Evolutionary conservation across 768 basidiomycete species (phyloP).

Genomic region (Hypsizygus marmoreus): DNA sequence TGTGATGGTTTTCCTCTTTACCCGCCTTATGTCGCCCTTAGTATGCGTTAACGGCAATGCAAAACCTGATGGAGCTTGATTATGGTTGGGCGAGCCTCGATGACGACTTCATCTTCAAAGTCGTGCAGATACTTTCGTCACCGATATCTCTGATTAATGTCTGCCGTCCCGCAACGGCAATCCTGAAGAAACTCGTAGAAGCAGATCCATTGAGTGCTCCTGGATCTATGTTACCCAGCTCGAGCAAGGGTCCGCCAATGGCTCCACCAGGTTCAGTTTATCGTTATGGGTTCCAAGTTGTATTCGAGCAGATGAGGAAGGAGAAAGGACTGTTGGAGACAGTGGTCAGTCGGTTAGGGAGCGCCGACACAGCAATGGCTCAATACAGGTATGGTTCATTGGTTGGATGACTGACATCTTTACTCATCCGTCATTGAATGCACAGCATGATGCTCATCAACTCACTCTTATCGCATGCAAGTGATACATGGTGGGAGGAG

Average conservation of each 20-base stretch:
- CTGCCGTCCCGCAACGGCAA: slow-evolving; percentile 87
- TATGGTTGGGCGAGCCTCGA: slow-evolving; percentile 81
- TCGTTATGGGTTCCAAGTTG: slow-evolving; percentile 80
- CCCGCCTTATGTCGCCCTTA: slow-evolving; percentile 26
- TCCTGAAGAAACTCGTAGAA: slow-evolving; percentile 87
- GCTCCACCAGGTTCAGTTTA: slow-evolving; percentile 73
- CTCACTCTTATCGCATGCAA: slow-evolving; percentile 79
- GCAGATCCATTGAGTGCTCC: slow-evolving; percentile 75
- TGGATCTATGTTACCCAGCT: slow-evolving; percentile 56
- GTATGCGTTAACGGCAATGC: slow-evolving; percentile 86
- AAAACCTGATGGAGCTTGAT: slow-evolving; percentile 85
- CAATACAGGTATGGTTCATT: slow-evolving; percentile 64
- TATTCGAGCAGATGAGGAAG: slow-evolving; percentile 81
- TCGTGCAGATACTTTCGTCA: slow-evolving; percentile 79
- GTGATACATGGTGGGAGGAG: slow-evolving; percentile 75
- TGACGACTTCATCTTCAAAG: slow-evolving; percentile 69
- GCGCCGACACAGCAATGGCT: slow-evolving; percentile 84
- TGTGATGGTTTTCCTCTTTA: slow-evolving; percentile 3
- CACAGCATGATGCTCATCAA: slow-evolving; percentile 88
- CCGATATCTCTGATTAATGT: slow-evolving; percentile 82
- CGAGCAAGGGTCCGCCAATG: slow-evolving; percentile 55
- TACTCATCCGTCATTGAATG: slow-evolving; percentile 29
- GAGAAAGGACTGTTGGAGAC: slow-evolving; percentile 74
- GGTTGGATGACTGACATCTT: neutral
- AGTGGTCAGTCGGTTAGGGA: slow-evolving; percentile 77